A percentile compares a stretch with the other conserved stretches of the same genome.
phyloP scores from a whole-genome alignment of 2,329 filamentous ascomycete species.

The Stagonosporopsis vannaccii region DNA sequence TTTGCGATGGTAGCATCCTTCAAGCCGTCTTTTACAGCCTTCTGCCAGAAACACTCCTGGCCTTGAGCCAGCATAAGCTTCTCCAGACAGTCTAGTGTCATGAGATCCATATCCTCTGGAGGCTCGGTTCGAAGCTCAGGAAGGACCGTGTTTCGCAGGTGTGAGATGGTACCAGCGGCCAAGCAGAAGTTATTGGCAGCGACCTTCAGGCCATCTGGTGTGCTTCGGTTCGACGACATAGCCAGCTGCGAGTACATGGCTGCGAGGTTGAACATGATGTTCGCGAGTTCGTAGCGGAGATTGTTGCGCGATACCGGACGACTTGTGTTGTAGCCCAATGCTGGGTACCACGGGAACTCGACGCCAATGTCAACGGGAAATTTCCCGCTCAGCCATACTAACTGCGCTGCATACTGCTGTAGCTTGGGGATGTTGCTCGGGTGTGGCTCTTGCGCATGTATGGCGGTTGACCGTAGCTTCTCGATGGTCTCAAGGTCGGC shows the following conservation, averaged over 20 bases:
- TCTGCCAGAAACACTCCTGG: conserved; percentile 98
- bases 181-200: conserved; percentile 91
- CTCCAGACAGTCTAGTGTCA: conserved; percentile 83
- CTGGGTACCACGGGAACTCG: conserved; percentile 96
- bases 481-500: conserved; percentile 89
- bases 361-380: conserved; percentile 96
- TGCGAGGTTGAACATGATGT: conserved; percentile 91
- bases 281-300: conserved; percentile 83
- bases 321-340: conserved; percentile 86
- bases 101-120: conserved; percentile 93
- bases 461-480: conserved; percentile 80
- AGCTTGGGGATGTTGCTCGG: conserved; percentile 85
- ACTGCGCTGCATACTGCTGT: conserved; percentile 88
- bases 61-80: conserved; percentile 89
- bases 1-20: conserved; percentile 94
- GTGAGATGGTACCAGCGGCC: conserved; percentile 80
- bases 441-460: conserved; percentile 88
- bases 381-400: conserved; percentile 92
- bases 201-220: conserved; percentile 81
- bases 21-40: conserved; percentile 90
- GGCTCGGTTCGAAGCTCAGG: conserved; percentile 84
- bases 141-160: conserved; percentile 78
- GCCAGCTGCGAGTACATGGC: conserved; percentile 94
- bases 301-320: conserved; percentile 73
- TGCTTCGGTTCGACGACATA: conserved; percentile 77